Conservation (phyloP, 108 stramenopile genomes). For the Ochromonas danica region DNA sequence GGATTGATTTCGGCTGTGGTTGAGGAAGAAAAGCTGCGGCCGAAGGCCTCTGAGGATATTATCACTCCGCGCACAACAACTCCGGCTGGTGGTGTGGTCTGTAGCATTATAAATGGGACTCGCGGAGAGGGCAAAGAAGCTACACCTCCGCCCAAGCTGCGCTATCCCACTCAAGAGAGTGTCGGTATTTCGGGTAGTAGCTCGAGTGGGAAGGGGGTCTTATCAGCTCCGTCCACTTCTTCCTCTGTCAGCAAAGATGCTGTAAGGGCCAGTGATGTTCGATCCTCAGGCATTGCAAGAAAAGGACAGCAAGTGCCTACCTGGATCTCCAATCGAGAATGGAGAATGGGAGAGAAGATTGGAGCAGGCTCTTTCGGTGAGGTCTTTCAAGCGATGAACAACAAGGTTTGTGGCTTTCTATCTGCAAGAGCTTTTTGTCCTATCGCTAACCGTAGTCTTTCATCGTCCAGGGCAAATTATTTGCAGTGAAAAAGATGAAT, state of each 20-base stretch:
- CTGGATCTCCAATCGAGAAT: constrained; percentile 2
- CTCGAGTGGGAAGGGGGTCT: not conserved
- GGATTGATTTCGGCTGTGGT: not conserved
- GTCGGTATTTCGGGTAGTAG: not conserved
- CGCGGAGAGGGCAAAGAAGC: too few species aligned
- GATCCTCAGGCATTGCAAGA: not conserved
- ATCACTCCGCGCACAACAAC: not conserved
- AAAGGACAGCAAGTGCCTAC: not conserved
- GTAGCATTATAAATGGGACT: too few species aligned
- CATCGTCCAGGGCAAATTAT: not conserved
- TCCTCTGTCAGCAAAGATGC: not conserved
- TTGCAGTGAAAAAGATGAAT: constrained; percentile 32
- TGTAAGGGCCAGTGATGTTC: not conserved
- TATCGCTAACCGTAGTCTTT: too few species aligned
- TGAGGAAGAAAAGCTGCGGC: not conserved
- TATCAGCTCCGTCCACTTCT: too few species aligned
- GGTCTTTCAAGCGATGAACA: constrained; percentile 44
- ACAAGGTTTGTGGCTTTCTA: not conserved
- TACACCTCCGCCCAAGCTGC: not conserved
- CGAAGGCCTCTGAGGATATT: not conserved
- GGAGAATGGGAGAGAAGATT: constrained; percentile 24
- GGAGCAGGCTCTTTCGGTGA: constrained; percentile 44
- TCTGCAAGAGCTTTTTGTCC: too few species aligned
- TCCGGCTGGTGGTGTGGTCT: too few species aligned
- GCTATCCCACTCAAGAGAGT: not conserved